Base-by-base conservation (phyloP, 257 asterid species). In the Scutellaria baicalensis region DNA sequence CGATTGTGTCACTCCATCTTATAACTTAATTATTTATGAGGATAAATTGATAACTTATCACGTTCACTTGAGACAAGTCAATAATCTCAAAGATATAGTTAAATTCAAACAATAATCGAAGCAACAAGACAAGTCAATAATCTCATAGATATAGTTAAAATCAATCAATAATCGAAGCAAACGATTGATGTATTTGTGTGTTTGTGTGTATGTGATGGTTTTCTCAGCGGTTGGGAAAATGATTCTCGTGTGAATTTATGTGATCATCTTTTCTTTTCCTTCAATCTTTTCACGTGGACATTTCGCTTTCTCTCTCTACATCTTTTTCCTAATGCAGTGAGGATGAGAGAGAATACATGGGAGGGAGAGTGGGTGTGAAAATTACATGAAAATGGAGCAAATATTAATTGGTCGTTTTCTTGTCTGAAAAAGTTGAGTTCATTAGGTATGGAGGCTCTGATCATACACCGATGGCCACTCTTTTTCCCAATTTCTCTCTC, bases 361-460 rank as follows among this genome's bases (percentile, higher is more conserved):
- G n/a, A 35, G 48, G 42, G 61, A 38, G 68, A 63, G 73, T 44
- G 68, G 42, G 50, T 52, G 35, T 67, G 64, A 74, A 50, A 74
- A 55, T 18, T 56, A 61, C 59, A 43, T 47, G 21, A 62, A 81
- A 64, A 59, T 51, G 48, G 63, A 35, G 14, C 10, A 18, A 55
- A 11, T 18, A n/a, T 39, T 70, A 54, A 59, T 72, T 75, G 76
- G 71, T 64, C 70, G 13, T 71, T 52, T 27, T 36, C 31, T 11
- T 11, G 56, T 64, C 70, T 64, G 75, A 54, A 71, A 73, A 44
- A 21, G 70, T 56, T n/a, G 35, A 56, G 80, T 66, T 67, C 50
- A 68, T 72, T 52, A 77, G 83, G 82, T 61, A 81, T 81, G 85
- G 86, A 11, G 68, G 31, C 31, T 23, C 31, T 23, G 31, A n/a